These are phyloP conservation scores for Boletus coccyginus DNA, from an alignment of 768 basidiomycete genomes.

Conservation along the genomic window DNA sequence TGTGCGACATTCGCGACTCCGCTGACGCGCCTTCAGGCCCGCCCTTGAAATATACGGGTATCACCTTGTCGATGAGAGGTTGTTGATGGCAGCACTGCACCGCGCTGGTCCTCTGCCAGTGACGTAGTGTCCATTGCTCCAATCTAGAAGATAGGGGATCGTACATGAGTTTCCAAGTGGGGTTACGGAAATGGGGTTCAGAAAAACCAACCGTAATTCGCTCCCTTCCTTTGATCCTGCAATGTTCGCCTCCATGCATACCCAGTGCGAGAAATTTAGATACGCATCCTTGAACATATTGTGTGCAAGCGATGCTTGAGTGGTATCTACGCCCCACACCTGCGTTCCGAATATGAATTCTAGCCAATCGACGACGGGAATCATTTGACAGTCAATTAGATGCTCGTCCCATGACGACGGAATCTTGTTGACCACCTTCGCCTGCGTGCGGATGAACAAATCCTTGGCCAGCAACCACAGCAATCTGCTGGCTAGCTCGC, in stretches of 20 bases:
- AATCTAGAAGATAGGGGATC: background rate
- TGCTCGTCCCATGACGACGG: too few relatives aligned
- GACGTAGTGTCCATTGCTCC: too few relatives aligned
- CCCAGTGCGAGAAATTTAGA: too few relatives aligned
- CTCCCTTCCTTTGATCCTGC: background rate
- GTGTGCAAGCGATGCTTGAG: background rate
- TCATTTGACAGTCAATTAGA: slow-evolving; percentile 10
- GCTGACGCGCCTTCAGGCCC: background rate
- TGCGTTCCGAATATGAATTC: slow-evolving; percentile 8
- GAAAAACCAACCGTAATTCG: background rate
- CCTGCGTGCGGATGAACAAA: too few relatives aligned
- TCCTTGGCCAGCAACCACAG: too few relatives aligned
- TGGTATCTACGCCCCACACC: background rate
- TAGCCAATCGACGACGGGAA: slow-evolving; percentile 10
- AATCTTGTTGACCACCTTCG: too few relatives aligned
- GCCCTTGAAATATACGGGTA: background rate
- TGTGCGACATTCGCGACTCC: slow-evolving; percentile 5
- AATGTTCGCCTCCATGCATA: background rate
- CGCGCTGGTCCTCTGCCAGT: too few relatives aligned
- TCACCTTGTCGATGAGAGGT: slow-evolving; percentile 9
- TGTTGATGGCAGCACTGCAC: slow-evolving; percentile 17
- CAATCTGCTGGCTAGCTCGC: too few relatives aligned
- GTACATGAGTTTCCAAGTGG: too few relatives aligned
- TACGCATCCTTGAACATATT: background rate
- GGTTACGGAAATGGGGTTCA: background rate